phyloP scores from a whole-genome alignment of 1,139 yeast genomes.

The Yamadazyma sp. region DNA sequence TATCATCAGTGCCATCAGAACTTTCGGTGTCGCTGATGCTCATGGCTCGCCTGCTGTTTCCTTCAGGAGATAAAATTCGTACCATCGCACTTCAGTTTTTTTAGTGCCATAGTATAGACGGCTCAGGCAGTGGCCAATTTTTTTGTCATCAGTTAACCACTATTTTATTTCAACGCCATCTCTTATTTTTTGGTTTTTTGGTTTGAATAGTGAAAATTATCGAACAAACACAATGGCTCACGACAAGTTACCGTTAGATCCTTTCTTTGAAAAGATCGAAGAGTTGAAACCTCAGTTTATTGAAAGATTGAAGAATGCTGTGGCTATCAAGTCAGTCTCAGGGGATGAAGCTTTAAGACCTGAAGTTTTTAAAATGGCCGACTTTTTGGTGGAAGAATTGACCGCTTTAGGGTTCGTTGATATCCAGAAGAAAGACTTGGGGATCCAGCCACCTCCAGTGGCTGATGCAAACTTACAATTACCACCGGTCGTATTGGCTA shows the following conservation, averaged over 20 bases:
- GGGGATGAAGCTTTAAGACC: conserved; percentile 87
- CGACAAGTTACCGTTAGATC: conserved; percentile 44
- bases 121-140: not conserved
- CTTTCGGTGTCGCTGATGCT: not conserved
- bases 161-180: no score
- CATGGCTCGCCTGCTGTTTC: not conserved
- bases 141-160: no score
- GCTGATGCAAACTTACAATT: conserved; percentile 61
- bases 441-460: conserved; percentile 87
- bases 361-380: conserved; percentile 82
- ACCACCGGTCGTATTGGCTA: conserved; percentile 91
- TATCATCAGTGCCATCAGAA: conserved; percentile 1
- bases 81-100: not conserved
- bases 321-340: conserved; percentile 92
- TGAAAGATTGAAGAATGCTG: conserved; percentile 71
- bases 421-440: conserved; percentile 78
- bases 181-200: no score
- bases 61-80: not conserved
- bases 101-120: conserved; percentile 7
- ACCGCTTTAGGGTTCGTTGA: conserved; percentile 73
- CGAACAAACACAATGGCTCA: conserved; percentile 19
- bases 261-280: conserved; percentile 60
- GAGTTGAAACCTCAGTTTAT: conserved; percentile 71
- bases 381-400: conserved; percentile 72
- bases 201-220: not conserved